Conservation (phyloP, 345 rosid species). For the Gossypium raimondii region DNA sequence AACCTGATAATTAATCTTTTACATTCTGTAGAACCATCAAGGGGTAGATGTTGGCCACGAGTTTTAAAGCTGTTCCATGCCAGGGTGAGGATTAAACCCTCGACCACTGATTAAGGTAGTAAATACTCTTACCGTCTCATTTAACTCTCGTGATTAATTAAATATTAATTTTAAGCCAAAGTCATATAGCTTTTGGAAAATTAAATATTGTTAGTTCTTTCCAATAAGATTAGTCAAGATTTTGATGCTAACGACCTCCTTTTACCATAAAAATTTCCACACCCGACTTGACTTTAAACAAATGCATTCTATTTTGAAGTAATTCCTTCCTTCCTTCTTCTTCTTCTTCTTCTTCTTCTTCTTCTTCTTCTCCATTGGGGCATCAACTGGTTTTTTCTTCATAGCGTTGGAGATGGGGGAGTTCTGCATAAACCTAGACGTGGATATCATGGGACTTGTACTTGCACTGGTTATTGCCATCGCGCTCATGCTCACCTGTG, state of each 20-base stretch:
- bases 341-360: too few relatives aligned
- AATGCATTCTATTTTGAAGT: neutral
- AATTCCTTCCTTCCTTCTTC: neutral
- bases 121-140: rapidly evolving
- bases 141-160: too few relatives aligned
- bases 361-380: neutral
- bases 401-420: neutral
- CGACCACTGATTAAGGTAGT: too few relatives aligned
- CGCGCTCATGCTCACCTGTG: constrained; percentile 7
- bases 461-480: neutral
- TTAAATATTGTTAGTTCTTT: too few relatives aligned
- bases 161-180: too few relatives aligned
- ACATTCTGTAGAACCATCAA: too few relatives aligned
- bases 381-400: neutral
- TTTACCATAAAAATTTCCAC: too few relatives aligned
- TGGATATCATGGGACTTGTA: constrained; percentile 5
- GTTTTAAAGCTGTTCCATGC: too few relatives aligned
- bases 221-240: neutral
- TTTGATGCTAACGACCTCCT: neutral
- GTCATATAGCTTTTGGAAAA: constrained; percentile 25
- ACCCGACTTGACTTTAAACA: neutral
- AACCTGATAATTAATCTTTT: too few relatives aligned
- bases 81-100: too few relatives aligned
- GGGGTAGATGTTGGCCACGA: too few relatives aligned
- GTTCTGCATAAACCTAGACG: neutral